Conservation (phyloP, 2,329 filamentous ascomycete species). For the Hypoxylon sp. region DNA sequence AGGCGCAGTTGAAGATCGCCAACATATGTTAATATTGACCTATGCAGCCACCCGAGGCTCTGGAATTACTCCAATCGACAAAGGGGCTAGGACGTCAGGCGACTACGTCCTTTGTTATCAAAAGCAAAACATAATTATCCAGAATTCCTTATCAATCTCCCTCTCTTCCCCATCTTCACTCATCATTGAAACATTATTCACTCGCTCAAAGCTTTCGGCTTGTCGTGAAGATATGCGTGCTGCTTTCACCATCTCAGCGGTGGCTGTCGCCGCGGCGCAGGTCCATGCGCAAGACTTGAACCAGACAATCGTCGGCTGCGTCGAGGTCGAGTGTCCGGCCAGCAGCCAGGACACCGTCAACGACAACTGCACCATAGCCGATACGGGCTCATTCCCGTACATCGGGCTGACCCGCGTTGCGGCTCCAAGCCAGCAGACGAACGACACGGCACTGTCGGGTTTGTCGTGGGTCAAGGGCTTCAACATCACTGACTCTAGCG, state of each 20-base stretch:
- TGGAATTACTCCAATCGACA: background rate
- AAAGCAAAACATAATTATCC: background rate
- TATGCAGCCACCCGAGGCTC: background rate
- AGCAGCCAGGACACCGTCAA: conserved; percentile 18
- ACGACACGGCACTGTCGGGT: conserved; percentile 27
- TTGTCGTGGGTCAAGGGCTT: conserved; percentile 47
- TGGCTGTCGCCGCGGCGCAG: conserved; percentile 20
- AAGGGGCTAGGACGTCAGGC: background rate
- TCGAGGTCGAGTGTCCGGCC: conserved; percentile 43
- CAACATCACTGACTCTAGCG: conserved; percentile 19
- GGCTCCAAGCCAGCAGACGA: conserved; percentile 15
- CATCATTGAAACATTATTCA: background rate
- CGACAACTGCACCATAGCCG: conserved; percentile 45
- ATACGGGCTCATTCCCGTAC: conserved; percentile 39
- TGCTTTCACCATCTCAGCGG: conserved; percentile 4
- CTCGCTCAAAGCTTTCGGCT: background rate
- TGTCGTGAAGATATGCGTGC: conserved; percentile 10
- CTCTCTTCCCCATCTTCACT: background rate
- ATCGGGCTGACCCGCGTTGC: conserved; percentile 40
- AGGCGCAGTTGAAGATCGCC: background rate
- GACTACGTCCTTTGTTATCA: background rate
- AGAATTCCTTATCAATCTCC: background rate
- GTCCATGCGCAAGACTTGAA: conserved; percentile 41
- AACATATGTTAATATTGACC: background rate
- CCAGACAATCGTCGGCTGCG: conserved; percentile 46